Evolutionary conservation across 1,284 basidiomycete species (phyloP).

Genomic region (Fistulina hepatica): DNA sequence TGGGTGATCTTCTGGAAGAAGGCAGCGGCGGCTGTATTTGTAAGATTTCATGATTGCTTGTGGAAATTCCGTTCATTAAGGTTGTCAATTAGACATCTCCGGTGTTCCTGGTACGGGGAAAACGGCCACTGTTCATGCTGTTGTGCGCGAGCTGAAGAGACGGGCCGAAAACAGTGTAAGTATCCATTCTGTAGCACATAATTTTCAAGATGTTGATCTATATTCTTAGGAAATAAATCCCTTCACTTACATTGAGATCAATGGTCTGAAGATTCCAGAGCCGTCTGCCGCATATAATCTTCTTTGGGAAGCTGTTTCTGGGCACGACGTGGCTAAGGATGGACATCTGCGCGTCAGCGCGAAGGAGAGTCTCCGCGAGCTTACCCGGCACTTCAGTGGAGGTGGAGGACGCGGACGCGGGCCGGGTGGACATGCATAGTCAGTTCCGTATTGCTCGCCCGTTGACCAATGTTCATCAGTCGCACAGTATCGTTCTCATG

Average conservation of each 20-base stretch:
- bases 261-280: slow-evolving; percentile 87
- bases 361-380: slow-evolving; percentile 60
- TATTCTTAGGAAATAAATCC: slow-evolving; percentile 70
- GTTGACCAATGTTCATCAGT: slow-evolving; percentile 2
- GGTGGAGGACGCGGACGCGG: slow-evolving; percentile 41
- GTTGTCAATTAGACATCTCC: slow-evolving; percentile 64
- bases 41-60: slow-evolving; percentile 32
- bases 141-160: slow-evolving; percentile 78
- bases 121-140: slow-evolving; percentile 93
- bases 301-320: slow-evolving; percentile 83
- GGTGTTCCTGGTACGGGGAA: slow-evolving; percentile 98
- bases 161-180: slow-evolving; percentile 73
- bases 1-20: slow-evolving; percentile 83
- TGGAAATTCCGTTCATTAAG: slow-evolving; percentile 1
- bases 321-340: slow-evolving; percentile 51
- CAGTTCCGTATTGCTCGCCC: slow-evolving; percentile 10
- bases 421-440: slow-evolving; percentile 66
- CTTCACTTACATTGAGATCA: slow-evolving; percentile 97
- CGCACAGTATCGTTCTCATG: slow-evolving; percentile 83
- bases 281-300: slow-evolving; percentile 81
- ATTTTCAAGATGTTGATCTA: not conserved
- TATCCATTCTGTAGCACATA: slow-evolving; percentile 8
- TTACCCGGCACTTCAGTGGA: slow-evolving; percentile 50
- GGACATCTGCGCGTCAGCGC: slow-evolving; percentile 55
- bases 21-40: slow-evolving; percentile 94